These are phyloP conservation scores for Diaporthe ampelina DNA, from an alignment of 2,329 filamentous ascomycete genomes.

Conservation along the genomic window DNA sequence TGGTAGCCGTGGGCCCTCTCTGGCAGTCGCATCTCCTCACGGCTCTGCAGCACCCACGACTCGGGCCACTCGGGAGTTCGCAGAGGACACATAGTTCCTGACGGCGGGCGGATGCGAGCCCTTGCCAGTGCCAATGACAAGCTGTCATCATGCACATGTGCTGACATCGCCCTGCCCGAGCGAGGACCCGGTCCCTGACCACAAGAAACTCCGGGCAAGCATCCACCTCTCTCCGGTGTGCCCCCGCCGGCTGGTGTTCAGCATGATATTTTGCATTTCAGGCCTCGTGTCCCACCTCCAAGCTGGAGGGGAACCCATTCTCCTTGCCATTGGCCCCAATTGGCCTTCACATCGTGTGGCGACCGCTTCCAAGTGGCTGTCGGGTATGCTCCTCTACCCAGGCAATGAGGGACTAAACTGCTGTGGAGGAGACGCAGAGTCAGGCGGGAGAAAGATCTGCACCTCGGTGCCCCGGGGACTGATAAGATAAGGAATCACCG, in stretches of 20 bases:
- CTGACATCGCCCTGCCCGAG: neutral
- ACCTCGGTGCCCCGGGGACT: neutral
- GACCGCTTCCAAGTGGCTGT: neutral
- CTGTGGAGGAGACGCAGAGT: neutral
- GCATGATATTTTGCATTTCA: neutral
- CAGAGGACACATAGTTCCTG: conserved; percentile 2
- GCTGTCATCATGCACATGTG: conserved; percentile 28
- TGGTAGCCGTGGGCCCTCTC: too few species aligned
- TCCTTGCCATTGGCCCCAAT: neutral
- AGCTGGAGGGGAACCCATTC: neutral
- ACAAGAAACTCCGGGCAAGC: neutral
- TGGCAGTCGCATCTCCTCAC: too few species aligned
- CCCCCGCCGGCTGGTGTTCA: neutral
- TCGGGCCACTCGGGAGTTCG: conserved; percentile 19
- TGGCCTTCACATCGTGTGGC: too few species aligned
- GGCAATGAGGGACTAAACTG: neutral
- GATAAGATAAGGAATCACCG: conserved; percentile 21
- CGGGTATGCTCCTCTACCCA: neutral
- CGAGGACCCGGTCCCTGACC: neutral
- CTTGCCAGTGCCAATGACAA: conserved; percentile 23
- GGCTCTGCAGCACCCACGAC: neutral
- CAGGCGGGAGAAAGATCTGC: conserved; percentile 17
- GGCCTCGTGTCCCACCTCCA: neutral
- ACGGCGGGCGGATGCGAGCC: conserved; percentile 5
- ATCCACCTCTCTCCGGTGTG: neutral